Evolutionary conservation across 1,284 basidiomycete genomes (phyloP).

Genomic region (Ganoderma lucidum): DNA sequence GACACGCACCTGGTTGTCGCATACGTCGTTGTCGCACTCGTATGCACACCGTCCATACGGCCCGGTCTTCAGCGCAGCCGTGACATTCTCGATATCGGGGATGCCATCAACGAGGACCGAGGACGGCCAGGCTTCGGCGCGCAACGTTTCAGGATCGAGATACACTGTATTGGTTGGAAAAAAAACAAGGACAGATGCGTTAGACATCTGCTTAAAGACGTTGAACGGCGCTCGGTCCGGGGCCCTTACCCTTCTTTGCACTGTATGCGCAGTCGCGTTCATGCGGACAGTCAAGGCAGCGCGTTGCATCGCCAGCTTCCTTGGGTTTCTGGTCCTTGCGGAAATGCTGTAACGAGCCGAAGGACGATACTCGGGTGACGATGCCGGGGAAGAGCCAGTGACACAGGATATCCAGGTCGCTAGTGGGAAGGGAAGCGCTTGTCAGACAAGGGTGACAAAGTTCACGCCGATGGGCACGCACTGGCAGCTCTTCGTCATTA

Average conservation of each 20-base stretch:
- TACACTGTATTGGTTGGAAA: constrained; percentile 60
- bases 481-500: constrained; percentile 93
- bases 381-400: constrained; percentile 74
- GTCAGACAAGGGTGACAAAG: neutral
- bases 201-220: neutral
- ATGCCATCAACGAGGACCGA: constrained; percentile 76
- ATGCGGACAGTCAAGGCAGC: constrained; percentile 78
- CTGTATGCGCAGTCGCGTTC: constrained; percentile 83
- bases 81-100: constrained; percentile 82
- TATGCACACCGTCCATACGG: constrained; percentile 89
- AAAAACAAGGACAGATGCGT: neutral
- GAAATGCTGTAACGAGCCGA: constrained; percentile 86
- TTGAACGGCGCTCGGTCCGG: constrained; percentile 11
- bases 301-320: constrained; percentile 68
- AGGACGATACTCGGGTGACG: constrained; percentile 79
- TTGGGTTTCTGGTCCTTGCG: constrained; percentile 74
- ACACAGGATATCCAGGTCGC: constrained; percentile 86
- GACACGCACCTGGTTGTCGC: constrained; percentile 36
- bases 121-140: constrained; percentile 69
- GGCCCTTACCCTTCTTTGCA: constrained; percentile 74
- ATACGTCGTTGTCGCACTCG: constrained; percentile 75
- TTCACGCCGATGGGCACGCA: constrained; percentile 41
- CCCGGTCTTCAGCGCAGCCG: constrained; percentile 47
- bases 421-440: constrained; percentile 38
- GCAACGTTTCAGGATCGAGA: constrained; percentile 67